Evolutionary conservation across 768 basidiomycete genomes (phyloP), one percentile per base, ranked within the genome.

Genomic region (Coprinellus micaceus): DNA sequence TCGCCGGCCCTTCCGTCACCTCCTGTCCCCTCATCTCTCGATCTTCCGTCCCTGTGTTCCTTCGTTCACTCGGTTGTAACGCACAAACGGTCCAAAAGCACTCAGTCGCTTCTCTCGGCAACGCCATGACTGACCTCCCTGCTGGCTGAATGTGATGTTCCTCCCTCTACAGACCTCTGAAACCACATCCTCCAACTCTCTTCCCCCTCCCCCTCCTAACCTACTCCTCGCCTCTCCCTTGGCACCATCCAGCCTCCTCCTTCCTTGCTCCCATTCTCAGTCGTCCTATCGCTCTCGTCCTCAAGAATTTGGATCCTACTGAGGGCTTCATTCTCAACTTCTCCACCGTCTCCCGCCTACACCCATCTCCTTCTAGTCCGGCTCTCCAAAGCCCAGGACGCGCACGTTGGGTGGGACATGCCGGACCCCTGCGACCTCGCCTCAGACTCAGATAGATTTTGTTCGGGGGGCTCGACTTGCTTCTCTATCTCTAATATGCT

Each of bases 281-380:
- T 48, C 58, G 22, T 60, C 63, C 19, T 6, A 56, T 56, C 73
- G 10, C 66, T 73, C 24, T n/a, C n/a, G n/a, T 69, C 73, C 64
- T 88, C 88, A 3, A 91, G 70, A 12, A 83, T 84, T 61, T 61
- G 73, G 76, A 33, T 33, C 13, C 88, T 73, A 45, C 77, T 80
- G 58, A 96, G 70, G 1, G 90, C 93, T 44, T 83, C 82, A 64
- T 98, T 99, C 81, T 84, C 30, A 98, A 74, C 21, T 86, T 74
- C 36, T 94, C 86, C 74, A 98, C 78, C 19, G 80, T 85, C 21
- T 80, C 86, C 60, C 86, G 80, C 47, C 94, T 79, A 91, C 72
- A 44, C 90, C 89, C 15, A 82, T 82, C 83, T 92, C 91, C 60
- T 85, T 77, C 61, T 86, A 79, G n/a, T 89, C 91, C 0, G 95